Evolutionary conservation across 1,284 basidiomycete species (phyloP), one percentile per base, ranked within the genome.

Genomic region (Waitea zeae): DNA sequence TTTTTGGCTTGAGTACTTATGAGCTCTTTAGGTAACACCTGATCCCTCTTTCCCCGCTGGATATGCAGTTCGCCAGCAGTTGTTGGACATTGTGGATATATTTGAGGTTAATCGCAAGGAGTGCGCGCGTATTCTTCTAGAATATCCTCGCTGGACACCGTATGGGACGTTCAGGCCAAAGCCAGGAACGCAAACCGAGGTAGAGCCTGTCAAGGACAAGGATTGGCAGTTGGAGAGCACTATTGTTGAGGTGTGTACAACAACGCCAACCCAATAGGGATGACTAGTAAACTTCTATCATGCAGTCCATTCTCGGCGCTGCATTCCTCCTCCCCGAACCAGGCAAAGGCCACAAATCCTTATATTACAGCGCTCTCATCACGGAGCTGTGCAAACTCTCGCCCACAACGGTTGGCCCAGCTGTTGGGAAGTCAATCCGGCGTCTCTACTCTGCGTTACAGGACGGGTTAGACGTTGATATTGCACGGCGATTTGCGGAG

Each of bases 31-130:
- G 82, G 57, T 84, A 12, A 79, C 87, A 1, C 87, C 87, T 0
- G 66, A 79, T 36, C 67, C 78, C 3, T 64, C 64, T 31, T 78
- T 75, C 1, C 69, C 82, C 0, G 59, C 69, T 5, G 87, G 88
- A 1, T 92, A 92, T 51, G 67, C 80, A 18, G 65, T 95, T 12
- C 80, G 81, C 17, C 69, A 77, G 6, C 63, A 79, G 17, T 52
- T 96, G 6, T 57, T 74, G n/a, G 92, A 97, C 50, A 70, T 83
- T 31, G 59, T 96, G 36, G 76, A 89, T 44, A 80, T 97, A 19
- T 98, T 87, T 50, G 93, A 98, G 53, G 73, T 95, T 32, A 98
- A 99, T 53, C 73, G 93, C 36, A 96, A 95, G 53, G 93, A 98
- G 48, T 86, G 81, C 45, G 88, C 93, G 2, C 67, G 82, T 9